A percentile compares a stretch with the other conserved stretches of the same genome.
Evolutionary conservation across 108 stramenopile genomes (phyloP).

Genomic region (Fragilariopsis cylindrus): DNA sequence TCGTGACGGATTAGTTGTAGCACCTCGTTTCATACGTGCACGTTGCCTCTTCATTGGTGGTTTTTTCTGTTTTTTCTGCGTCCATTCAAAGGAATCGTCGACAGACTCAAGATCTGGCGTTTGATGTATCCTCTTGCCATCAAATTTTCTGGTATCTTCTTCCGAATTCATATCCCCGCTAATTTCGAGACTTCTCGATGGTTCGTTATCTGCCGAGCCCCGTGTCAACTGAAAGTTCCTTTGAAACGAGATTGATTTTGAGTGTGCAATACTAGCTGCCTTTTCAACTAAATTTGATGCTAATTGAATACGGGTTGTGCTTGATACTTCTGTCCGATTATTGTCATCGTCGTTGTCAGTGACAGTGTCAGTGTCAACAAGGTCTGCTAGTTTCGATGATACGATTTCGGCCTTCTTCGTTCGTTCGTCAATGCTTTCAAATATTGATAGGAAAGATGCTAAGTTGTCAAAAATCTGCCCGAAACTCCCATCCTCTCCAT

Average conservation of each 20-base stretch:
- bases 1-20: neutral
- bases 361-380: conserved; percentile 22
- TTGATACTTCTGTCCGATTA: conserved; percentile 12
- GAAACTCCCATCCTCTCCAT: conserved; percentile 38
- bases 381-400: conserved; percentile 44
- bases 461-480: conserved; percentile 54
- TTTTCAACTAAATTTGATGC: conserved; percentile 59
- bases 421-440: conserved; percentile 54
- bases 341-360: conserved; percentile 7
- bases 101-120: conserved; percentile 17
- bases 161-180: neutral
- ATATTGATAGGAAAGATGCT: conserved; percentile 60
- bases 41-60: neutral
- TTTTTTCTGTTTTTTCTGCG: neutral
- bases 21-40: neutral
- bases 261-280: conserved; percentile 51
- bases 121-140: neutral
- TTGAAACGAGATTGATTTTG: neutral
- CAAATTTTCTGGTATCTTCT: neutral
- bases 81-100: conserved; percentile 8
- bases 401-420: conserved; percentile 47
- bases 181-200: conserved; percentile 12
- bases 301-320: conserved; percentile 48
- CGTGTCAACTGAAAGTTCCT: neutral
- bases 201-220: neutral